Conservation (phyloP, 257 asterid species). For the Solanum piurae region DNA sequence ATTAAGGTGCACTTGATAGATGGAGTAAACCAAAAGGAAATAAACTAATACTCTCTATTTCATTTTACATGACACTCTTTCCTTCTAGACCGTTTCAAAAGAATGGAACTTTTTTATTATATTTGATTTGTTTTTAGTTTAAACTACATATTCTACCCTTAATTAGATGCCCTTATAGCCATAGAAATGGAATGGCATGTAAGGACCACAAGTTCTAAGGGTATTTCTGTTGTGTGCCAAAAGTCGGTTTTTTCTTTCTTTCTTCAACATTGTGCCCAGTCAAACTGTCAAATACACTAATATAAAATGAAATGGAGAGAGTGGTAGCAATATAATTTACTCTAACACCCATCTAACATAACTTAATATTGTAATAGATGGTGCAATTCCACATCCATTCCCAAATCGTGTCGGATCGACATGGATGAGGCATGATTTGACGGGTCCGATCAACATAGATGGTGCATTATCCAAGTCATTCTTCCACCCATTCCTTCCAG, state of each 20-base stretch:
- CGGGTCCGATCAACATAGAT: background rate
- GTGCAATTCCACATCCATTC: background rate
- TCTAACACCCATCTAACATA: background rate
- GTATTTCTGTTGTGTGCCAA: background rate
- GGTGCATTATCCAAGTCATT: background rate
- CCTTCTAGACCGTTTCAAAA: background rate
- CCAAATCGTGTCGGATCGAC: background rate
- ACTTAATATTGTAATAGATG: background rate
- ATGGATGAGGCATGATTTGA: background rate
- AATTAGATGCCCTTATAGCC: background rate
- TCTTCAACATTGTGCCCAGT: background rate
- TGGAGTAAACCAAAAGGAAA: background rate
- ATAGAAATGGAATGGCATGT: background rate
- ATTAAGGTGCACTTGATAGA: background rate
- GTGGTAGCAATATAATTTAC: background rate
- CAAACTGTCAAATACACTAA: background rate
- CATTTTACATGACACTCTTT: background rate
- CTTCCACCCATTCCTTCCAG: background rate
- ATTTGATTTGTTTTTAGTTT: background rate
- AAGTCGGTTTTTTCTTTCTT: background rate
- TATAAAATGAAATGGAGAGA: background rate
- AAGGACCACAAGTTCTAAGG: background rate
- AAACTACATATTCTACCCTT: background rate
- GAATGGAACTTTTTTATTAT: background rate
- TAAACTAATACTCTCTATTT: background rate